Conservation (phyloP, 176 grass and related monocot species). For the Oryza punctata region DNA sequence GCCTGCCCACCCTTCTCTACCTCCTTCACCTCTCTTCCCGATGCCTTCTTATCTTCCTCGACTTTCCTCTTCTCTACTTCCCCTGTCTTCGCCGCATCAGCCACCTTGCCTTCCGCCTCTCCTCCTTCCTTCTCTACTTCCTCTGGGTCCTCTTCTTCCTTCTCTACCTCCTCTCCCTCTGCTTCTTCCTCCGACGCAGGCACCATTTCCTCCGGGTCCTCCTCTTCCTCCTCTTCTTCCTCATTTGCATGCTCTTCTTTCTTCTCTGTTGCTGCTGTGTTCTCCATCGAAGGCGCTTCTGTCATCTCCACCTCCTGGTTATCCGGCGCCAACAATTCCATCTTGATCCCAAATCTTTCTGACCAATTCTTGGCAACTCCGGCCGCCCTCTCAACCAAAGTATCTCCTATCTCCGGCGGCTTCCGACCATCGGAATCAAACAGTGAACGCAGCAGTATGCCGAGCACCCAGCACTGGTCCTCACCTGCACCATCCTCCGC, state of each 20-base stretch:
- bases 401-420: slow-evolving; percentile 56
- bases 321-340: slow-evolving; percentile 4
- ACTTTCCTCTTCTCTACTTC: slow-evolving; percentile 34
- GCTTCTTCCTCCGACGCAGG: slow-evolving; percentile 16
- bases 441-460: slow-evolving; percentile 58
- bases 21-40: slow-evolving; percentile 9
- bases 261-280: slow-evolving; percentile 6
- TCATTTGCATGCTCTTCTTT: slow-evolving; percentile 38
- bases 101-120: slow-evolving; percentile 14
- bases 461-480: slow-evolving; percentile 60
- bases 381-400: slow-evolving; percentile 65
- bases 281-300: slow-evolving; percentile 3
- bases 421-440: slow-evolving; percentile 48
- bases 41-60: slow-evolving; percentile 37
- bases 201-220: slow-evolving; percentile 11
- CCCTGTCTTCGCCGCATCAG: slow-evolving; percentile 19
- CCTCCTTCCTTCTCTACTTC: slow-evolving; percentile 30
- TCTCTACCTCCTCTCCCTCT: slow-evolving; percentile 31
- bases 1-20: slow-evolving; percentile 35
- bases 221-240: slow-evolving; percentile 32
- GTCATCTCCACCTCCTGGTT: slow-evolving; percentile 35
- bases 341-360: slow-evolving; percentile 46
- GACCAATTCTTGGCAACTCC: slow-evolving; percentile 61
- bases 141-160: slow-evolving; percentile 19
- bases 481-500: slow-evolving; percentile 19